A percentile compares a stretch with the other conserved stretches of the same genome.
phyloP scores from a whole-genome alignment of 1,284 basidiomycete species.

The Ustilago nuda region DNA sequence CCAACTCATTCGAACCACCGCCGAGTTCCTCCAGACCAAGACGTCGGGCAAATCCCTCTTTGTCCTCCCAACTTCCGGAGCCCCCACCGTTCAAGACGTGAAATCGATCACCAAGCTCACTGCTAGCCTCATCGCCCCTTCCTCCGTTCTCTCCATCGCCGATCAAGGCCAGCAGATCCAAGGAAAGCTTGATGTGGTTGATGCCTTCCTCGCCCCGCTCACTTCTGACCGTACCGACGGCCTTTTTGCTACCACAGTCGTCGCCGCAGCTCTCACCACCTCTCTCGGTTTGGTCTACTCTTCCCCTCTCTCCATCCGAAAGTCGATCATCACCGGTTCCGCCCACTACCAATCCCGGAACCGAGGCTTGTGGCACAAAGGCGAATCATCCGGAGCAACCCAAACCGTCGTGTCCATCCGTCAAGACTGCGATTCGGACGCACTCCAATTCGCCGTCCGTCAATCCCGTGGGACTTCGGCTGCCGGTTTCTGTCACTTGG shows the following conservation, averaged over 20 bases:
- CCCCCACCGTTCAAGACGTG: conserved; percentile 44
- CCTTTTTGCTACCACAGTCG: conserved; percentile 89
- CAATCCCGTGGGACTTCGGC: conserved; percentile 77
- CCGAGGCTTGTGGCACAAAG: conserved; percentile 96
- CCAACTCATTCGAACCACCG: conserved; percentile 44
- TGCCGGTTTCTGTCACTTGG: conserved; percentile 88
- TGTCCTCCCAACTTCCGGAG: conserved; percentile 43
- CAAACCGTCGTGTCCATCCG: conserved; percentile 87
- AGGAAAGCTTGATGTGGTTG: conserved; percentile 60
- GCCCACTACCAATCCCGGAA: conserved; percentile 94
- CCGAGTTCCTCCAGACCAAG: conserved; percentile 50
- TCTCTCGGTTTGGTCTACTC: conserved; percentile 96
- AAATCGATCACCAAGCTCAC: conserved; percentile 37
- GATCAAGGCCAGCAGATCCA: conserved; percentile 25
- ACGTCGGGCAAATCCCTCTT: conserved; percentile 63
- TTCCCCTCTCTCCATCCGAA: conserved; percentile 85
- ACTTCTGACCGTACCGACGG: conserved; percentile 90
- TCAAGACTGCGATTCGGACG: conserved; percentile 92
- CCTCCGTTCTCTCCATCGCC: conserved; percentile 44
- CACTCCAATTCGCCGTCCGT: conserved; percentile 88
- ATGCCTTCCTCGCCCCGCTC: conserved; percentile 73
- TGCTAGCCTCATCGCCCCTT: conserved; percentile 59
- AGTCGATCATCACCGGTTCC: conserved; percentile 87
- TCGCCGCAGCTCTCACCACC: conserved; percentile 73
- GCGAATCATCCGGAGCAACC: conserved; percentile 92